Conservation (phyloP, 306 rosid species). For the Cyclanthera cordifolia region DNA sequence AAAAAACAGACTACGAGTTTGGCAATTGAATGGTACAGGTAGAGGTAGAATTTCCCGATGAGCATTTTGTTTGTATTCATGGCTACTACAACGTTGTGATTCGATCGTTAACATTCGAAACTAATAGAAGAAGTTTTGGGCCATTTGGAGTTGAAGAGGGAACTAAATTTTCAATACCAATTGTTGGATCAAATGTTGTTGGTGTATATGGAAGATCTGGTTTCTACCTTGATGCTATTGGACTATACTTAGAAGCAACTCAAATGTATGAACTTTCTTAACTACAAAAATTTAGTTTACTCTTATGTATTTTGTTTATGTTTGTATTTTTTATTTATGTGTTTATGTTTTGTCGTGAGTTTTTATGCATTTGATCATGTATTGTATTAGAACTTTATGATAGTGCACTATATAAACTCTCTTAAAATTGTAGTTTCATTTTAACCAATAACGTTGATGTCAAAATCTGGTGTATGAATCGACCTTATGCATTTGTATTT, state of each 20-base stretch:
- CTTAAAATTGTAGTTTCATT: too few relatives aligned
- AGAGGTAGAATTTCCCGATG: neutral
- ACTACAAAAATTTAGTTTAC: too few relatives aligned
- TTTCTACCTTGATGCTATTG: slow-evolving; percentile 1
- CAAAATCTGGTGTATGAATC: too few relatives aligned
- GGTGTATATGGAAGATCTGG: slow-evolving; percentile 3
- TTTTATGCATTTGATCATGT: too few relatives aligned
- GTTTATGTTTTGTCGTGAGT: too few relatives aligned
- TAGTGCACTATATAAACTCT: too few relatives aligned
- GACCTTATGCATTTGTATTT: too few relatives aligned
- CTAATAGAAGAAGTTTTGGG: neutral
- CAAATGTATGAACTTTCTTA: neutral
- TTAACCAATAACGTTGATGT: too few relatives aligned
- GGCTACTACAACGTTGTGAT: slow-evolving; percentile 1
- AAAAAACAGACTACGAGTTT: too few relatives aligned
- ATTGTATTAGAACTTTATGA: too few relatives aligned
- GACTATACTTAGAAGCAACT: neutral
- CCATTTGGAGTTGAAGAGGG: slow-evolving; percentile 5
- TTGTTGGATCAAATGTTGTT: neutral
- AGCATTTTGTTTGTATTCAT: neutral
- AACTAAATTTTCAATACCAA: neutral
- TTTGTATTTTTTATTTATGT: too few relatives aligned
- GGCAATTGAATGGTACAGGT: neutral
- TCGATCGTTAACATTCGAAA: neutral
- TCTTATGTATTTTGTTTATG: too few relatives aligned